Conservation (phyloP, 1,139 yeast genomes). For the Saccharomyces hybrid region DNA sequence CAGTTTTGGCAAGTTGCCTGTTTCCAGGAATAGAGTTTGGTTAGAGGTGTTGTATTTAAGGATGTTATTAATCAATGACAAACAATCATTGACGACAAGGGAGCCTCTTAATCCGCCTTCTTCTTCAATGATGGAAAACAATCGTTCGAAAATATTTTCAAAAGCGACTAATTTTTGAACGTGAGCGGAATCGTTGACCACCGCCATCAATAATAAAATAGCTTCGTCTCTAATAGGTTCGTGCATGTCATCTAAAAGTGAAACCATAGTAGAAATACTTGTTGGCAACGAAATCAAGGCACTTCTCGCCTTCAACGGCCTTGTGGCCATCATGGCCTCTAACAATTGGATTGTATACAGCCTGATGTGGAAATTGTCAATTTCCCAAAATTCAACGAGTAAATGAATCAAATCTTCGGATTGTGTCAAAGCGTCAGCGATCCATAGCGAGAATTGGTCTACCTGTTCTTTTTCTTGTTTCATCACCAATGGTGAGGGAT, state of each 20-base stretch:
- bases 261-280: constrained; percentile 69
- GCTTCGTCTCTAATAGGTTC: constrained; percentile 92
- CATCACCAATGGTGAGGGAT: constrained; percentile 70
- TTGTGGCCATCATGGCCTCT: constrained; percentile 73
- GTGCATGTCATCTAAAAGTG: constrained; percentile 58
- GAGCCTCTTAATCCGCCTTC: constrained; percentile 92
- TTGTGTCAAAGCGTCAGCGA: constrained; percentile 87
- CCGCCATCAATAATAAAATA: constrained; percentile 69
- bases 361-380: constrained; percentile 64
- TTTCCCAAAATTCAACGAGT: constrained; percentile 50
- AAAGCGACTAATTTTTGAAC: constrained; percentile 91
- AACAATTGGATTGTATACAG: constrained; percentile 76
- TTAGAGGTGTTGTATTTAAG: constrained; percentile 81
- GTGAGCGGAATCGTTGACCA: constrained; percentile 75
- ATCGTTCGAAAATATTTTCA: constrained; percentile 80
- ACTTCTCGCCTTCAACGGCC: constrained; percentile 70
- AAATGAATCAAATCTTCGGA: constrained; percentile 50
- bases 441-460: constrained; percentile 89
- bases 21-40: constrained; percentile 81
- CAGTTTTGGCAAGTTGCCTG: constrained; percentile 64
- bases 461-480: constrained; percentile 43
- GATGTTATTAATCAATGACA: constrained; percentile 64
- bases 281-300: constrained; percentile 66
- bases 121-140: constrained; percentile 67
- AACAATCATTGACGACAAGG: constrained; percentile 83